Evolutionary conservation across 2,329 filamentous ascomycete genomes (phyloP), one percentile per base, ranked within the genome.

Genomic region (Dactylellina sp.): DNA sequence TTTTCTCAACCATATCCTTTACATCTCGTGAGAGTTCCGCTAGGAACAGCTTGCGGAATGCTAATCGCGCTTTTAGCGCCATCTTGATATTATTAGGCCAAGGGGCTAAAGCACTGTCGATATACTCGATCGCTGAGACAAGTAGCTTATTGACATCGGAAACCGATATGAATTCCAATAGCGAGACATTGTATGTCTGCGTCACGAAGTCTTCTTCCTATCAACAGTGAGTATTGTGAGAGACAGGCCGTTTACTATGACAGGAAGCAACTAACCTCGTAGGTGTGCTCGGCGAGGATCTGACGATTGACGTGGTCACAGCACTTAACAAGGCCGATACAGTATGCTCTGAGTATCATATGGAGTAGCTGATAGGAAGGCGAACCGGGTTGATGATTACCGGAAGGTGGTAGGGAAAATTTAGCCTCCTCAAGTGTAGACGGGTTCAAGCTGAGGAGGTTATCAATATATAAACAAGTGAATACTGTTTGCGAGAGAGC

Each of bases 171-270:
- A 85, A 82, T 24, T 88, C 87, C 5, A 98, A 84, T 0, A 99
- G 83, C 11, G 87, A 88, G 39, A 93, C 87, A 77, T 93, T 90
- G 80, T 95, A 98, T 0, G 93, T 91, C 80, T 96, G 93, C 5
- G 92, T 93, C 18, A 96, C 92, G 80, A 99, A 97, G 79, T 99
- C 95, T 81, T 99, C 95, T 82, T 99, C 95, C 89, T 94, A 76
- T 47, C 62, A 59, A 44, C 75, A 65, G 37, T 50, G 44, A 49
- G 42, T 40, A 14, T 44, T 52, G 28, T 50, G 42, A 75, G 64
- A 37, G 12, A 68, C 32, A 18, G 14, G 11, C 6, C 32, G 40
- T 49, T 68, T 7, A 42, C n/a, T 20, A 74, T 16, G 44, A 42
- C 46, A 40, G 46, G 22, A 47, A 18, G 37, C 28, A 28, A 80